Base-by-base conservation (phyloP, 148 eudicot species). In the Chenopodium formosanum region DNA sequence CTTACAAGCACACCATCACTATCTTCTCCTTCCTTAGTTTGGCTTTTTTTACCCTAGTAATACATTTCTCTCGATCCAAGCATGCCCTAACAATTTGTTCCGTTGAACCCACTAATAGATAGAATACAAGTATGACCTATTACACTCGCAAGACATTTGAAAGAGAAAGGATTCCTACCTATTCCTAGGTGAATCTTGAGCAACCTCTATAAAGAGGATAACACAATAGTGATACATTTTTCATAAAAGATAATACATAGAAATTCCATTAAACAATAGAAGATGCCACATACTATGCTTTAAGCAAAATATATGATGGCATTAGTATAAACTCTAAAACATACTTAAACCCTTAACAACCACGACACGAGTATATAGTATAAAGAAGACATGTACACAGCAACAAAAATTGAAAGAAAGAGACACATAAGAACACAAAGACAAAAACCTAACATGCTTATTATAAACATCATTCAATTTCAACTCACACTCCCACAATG, bases 381-480 rank as follows among this genome's bases (percentile, higher is more conserved):
- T 50, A 13, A 50, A 50, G 44, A 50, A 50, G 14, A 50, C 53
- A 50, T 50, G 53, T 11, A 50, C 53, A 48, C 52, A 48, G 13
- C 52, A 48, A 48, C 13, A 53, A 34, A 34, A 16, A 14, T 2
- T 14, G 17, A 13, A 56, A 17, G 62, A 56, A 56, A 56, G 7
- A 1, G 66, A 75, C 47, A 31, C 66, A 56, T 25, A 48, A 48
- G 23, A 8, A 37, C 50, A 60, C 79, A 29, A 20, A n/a, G 79
- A 77, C 79, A 77, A 77, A 65, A 66, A 78, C 73, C 80, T 48
- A 48, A 78, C 44, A 78, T 67, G 40, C 62, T 66, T 66, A 14
- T 64, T n/a, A 40, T 13, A 62, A 4, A 32, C 48, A 62, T 53
- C n/a, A 74, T 25, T 27, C 40, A 50, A 25, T 6, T 63, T 37